Conservation (phyloP, 768 basidiomycete species). For the Pleurotus platypus region DNA sequence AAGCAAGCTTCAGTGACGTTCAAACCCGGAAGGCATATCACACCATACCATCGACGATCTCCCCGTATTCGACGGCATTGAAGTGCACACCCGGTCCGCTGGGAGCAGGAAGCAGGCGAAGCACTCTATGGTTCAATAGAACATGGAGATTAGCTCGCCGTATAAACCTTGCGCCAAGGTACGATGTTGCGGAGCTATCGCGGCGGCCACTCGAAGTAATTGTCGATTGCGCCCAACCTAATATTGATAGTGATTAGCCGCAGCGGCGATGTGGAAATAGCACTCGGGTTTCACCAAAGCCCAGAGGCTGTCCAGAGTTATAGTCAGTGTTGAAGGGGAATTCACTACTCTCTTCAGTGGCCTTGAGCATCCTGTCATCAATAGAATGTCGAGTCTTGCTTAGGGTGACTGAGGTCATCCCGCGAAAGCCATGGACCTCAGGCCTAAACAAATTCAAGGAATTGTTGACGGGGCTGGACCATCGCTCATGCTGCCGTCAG, state of each 20-base stretch:
- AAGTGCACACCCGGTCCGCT: slow-evolving; percentile 5
- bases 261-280: neutral
- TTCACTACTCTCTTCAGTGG: slow-evolving; percentile 16
- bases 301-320: slow-evolving; percentile 26
- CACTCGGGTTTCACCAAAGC: slow-evolving; percentile 17
- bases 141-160: slow-evolving; percentile 28
- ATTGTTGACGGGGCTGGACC: slow-evolving; percentile 15
- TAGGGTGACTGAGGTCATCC: slow-evolving; percentile 18
- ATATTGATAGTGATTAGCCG: neutral
- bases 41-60: slow-evolving; percentile 1
- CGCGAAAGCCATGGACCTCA: slow-evolving; percentile 19
- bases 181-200: slow-evolving; percentile 27
- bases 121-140: slow-evolving; percentile 19
- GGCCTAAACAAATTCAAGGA: slow-evolving; percentile 23
- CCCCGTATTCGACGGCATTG: slow-evolving; percentile 16
- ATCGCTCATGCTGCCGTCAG: slow-evolving; percentile 12
- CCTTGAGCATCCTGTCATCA: slow-evolving; percentile 18
- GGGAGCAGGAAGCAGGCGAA: slow-evolving; percentile 7
- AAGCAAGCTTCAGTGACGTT: neutral
- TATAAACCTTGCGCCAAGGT: slow-evolving; percentile 21
- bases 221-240: slow-evolving; percentile 26
- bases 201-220: slow-evolving; percentile 21
- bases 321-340: slow-evolving; percentile 31
- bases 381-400: slow-evolving; percentile 12
- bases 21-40: neutral